Evolutionary conservation across 768 basidiomycete species (phyloP).

Genomic region (Lepiota brunneoincarnata): DNA sequence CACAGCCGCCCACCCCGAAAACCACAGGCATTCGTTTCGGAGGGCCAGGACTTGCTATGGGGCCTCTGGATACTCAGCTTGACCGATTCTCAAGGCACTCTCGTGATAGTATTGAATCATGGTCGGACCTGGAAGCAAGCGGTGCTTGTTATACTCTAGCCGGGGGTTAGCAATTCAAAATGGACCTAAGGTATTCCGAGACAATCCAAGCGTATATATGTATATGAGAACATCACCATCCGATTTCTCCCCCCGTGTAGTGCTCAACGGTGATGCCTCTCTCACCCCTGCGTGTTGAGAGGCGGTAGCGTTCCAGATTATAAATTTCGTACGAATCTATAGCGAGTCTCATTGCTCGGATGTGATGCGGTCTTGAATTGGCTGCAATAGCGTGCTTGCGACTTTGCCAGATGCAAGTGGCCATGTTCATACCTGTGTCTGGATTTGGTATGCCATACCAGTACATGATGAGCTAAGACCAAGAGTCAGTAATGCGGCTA

Average conservation of each 20-base stretch:
- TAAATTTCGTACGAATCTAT: slow-evolving; percentile 77
- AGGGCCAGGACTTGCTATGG: slow-evolving; percentile 33
- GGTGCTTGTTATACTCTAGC: neutral
- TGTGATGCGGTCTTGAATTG: slow-evolving; percentile 76
- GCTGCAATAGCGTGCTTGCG: slow-evolving; percentile 81
- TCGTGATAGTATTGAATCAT: slow-evolving; percentile 38
- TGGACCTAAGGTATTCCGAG: slow-evolving; percentile 12
- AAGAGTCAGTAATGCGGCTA: slow-evolving; percentile 12
- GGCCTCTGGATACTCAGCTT: slow-evolving; percentile 21
- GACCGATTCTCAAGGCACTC: slow-evolving; percentile 22
- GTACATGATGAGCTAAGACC: slow-evolving; percentile 72
- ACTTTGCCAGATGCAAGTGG: slow-evolving; percentile 95
- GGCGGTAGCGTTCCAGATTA: slow-evolving; percentile 68
- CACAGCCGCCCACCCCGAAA: neutral
- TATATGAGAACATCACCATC: slow-evolving; percentile 48
- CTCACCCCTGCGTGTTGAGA: slow-evolving; percentile 67
- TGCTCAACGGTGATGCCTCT: slow-evolving; percentile 52
- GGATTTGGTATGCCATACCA: slow-evolving; percentile 90
- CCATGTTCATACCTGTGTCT: slow-evolving; percentile 79
- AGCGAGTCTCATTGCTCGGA: slow-evolving; percentile 80
- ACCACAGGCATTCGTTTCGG: slow-evolving; percentile 26
- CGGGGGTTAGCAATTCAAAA: neutral
- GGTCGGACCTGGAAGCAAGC: slow-evolving; percentile 17
- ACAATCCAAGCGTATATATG: slow-evolving; percentile 1
- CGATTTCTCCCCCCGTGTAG: slow-evolving; percentile 64